Evolutionary conservation across 2,329 filamentous ascomycete genomes (phyloP).

Genomic region (Paramyrothecium sp.): DNA sequence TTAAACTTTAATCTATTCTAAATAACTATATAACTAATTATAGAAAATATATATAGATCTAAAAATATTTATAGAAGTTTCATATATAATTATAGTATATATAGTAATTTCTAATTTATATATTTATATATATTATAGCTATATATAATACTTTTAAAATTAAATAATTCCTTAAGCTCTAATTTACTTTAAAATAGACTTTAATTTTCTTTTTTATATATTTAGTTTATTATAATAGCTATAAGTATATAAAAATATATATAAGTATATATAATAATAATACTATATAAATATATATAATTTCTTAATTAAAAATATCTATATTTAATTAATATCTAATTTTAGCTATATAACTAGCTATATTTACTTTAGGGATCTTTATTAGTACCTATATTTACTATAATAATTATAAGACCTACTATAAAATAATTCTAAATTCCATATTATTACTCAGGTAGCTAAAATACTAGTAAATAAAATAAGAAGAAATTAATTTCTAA

Average conservation of each 20-base stretch:
- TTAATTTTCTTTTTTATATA: no score
- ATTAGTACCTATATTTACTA: neutral
- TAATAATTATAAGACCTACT: constrained; percentile 1
- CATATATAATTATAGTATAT: constrained; percentile 1
- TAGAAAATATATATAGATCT: no score
- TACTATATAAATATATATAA: neutral
- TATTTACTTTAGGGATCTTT: no score
- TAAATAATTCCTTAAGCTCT: no score
- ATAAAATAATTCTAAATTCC: neutral
- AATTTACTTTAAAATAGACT: no score
- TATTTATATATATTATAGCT: no score
- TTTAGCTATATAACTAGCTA: no score
- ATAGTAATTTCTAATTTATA: neutral
- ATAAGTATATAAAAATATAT: neutral
- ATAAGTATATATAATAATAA: neutral
- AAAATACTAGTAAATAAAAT: constrained; percentile 1
- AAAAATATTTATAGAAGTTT: constrained; percentile 1
- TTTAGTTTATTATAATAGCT: no score
- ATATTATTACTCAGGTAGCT: neutral
- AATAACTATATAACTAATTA: neutral
- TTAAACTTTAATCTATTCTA: neutral
- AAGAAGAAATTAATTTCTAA: constrained; percentile 3
- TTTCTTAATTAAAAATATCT: neutral
- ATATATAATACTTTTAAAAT: no score
- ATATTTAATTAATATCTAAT: neutral